Evolutionary conservation across 2,329 filamentous ascomycete genomes (phyloP).

Genomic region (Trematosphaeria pertusa): DNA sequence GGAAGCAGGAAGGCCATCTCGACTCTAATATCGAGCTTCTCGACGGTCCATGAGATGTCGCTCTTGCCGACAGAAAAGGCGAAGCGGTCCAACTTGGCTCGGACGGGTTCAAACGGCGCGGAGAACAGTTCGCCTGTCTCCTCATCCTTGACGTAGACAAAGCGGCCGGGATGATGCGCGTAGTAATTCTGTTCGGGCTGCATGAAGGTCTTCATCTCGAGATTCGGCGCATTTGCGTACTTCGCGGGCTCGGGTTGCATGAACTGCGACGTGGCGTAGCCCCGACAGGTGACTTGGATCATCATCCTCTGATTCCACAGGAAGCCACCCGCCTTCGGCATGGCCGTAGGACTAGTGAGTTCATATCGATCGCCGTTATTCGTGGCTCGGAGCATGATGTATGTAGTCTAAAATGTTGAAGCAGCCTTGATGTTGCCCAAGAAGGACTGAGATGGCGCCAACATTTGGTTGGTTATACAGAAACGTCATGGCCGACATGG

Average conservation of each 20-base stretch:
- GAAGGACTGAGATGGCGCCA: constrained; percentile 22
- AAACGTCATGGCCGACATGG: constrained; percentile 25
- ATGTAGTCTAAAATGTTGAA: constrained; percentile 12
- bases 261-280: constrained; percentile 65
- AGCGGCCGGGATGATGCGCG: constrained; percentile 64
- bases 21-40: constrained; percentile 59
- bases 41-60: constrained; percentile 62
- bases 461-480: constrained; percentile 32
- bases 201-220: constrained; percentile 67
- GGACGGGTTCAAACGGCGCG: constrained; percentile 63
- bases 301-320: constrained; percentile 69
- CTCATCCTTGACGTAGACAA: constrained; percentile 66
- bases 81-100: constrained; percentile 56
- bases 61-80: constrained; percentile 63
- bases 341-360: constrained; percentile 61
- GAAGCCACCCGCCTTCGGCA: constrained; percentile 64
- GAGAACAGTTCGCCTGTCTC: constrained; percentile 60
- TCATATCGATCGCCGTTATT: constrained; percentile 62
- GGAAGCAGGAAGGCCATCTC: constrained; percentile 61
- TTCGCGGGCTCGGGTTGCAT: constrained; percentile 68
- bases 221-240: constrained; percentile 65
- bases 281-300: constrained; percentile 66
- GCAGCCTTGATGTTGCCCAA: constrained; percentile 14
- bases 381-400: constrained; percentile 48
- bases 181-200: constrained; percentile 68